Conservation (phyloP, 176 grass and related monocot genomes). For the Panicum miliaceum region DNA sequence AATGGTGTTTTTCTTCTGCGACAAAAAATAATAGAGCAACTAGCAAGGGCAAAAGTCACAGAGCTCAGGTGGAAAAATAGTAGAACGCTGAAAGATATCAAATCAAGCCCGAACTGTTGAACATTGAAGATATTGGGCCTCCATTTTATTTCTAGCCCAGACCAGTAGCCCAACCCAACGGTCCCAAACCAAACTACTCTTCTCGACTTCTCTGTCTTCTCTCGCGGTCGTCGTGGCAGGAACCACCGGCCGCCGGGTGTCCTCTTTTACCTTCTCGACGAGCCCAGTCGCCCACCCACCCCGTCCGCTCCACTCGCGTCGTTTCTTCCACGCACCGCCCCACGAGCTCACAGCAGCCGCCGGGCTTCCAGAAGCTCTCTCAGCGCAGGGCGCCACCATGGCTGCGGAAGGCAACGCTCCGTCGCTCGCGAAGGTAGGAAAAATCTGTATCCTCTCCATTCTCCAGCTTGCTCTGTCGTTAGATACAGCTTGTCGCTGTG, state of each 20-base stretch:
- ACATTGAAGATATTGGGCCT: background rate
- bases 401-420: constrained; percentile 20
- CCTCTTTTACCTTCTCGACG: constrained; percentile 3
- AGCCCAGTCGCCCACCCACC: background rate
- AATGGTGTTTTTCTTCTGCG: too few relatives aligned
- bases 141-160: background rate
- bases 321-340: background rate
- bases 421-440: constrained; percentile 16
- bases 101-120: background rate
- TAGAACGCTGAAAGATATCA: background rate
- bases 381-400: constrained; percentile 7
- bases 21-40: too few relatives aligned
- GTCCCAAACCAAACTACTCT: background rate
- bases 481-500: background rate
- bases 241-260: background rate
- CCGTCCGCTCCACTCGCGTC: background rate
- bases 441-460: background rate
- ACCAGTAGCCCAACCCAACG: background rate
- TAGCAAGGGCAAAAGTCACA: too few relatives aligned
- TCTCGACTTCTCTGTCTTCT: background rate
- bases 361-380: constrained; percentile 13
- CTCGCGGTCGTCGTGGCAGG: background rate
- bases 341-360: background rate
- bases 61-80: background rate
- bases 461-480: background rate